phyloP scores from a whole-genome alignment of 1,284 basidiomycete genomes.

The Cryptococcus jaspeensis region DNA sequence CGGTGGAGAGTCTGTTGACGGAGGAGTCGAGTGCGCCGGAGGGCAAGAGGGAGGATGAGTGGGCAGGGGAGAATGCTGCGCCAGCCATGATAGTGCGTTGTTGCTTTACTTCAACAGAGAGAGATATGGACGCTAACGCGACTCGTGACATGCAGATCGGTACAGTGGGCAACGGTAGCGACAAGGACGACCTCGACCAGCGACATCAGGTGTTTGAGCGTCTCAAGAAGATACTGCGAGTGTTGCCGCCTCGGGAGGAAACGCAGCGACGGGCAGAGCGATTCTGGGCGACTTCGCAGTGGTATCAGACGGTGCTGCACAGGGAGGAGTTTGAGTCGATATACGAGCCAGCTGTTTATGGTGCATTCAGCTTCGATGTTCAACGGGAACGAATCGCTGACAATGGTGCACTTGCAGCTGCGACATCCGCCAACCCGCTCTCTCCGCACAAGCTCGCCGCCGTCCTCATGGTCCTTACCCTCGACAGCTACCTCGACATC shows the following conservation, averaged over 20 bases:
- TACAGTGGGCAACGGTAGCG: conserved; percentile 9
- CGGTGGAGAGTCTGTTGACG: conserved; percentile 35
- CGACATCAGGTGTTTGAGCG: conserved; percentile 29
- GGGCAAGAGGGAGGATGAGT: conserved; percentile 38
- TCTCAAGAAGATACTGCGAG: conserved; percentile 29
- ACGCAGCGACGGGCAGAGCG: conserved; percentile 20
- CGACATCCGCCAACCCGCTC: conserved; percentile 40
- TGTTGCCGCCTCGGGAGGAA: conserved; percentile 37
- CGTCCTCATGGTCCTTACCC: conserved; percentile 43
- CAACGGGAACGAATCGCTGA: neutral
- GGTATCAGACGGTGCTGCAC: conserved; percentile 40
- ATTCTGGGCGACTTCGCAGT: conserved; percentile 35
- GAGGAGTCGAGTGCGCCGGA: conserved; percentile 33
- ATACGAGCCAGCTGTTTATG: conserved; percentile 44
- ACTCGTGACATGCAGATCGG: conserved; percentile 22
- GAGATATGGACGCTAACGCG: neutral
- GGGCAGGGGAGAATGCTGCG: conserved; percentile 43
- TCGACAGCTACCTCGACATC: conserved; percentile 42
- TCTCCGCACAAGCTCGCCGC: conserved; percentile 47
- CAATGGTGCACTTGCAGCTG: conserved; percentile 10
- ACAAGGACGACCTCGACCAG: conserved; percentile 19
- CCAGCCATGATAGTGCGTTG: conserved; percentile 37
- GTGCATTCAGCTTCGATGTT: neutral
- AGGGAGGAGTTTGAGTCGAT: conserved; percentile 38
- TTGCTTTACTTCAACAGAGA: neutral